Percentiles rank a stretch among this genome's conserved stretches.
Conservation (phyloP, 495 filamentous ascomycete species). For the Trichoderma asperelloides region DNA sequence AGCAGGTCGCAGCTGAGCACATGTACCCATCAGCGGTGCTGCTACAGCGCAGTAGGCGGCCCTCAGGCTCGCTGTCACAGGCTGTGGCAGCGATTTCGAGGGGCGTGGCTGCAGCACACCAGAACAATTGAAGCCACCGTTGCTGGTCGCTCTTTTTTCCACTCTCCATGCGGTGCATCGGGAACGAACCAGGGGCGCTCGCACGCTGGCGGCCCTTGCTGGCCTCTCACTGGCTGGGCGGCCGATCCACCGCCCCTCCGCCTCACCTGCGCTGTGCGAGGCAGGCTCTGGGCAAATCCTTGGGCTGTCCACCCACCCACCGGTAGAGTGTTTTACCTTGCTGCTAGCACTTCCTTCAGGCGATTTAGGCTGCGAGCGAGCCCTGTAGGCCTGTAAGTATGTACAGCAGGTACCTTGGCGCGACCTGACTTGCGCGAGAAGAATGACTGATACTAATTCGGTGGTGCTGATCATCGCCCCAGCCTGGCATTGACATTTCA, state of each 20-base stretch:
- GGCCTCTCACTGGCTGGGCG: background rate
- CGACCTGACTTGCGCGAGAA: too few relatives aligned
- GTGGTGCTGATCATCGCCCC: too few relatives aligned
- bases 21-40: background rate
- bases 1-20: background rate
- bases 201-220: background rate
- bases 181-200: background rate
- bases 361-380: too few relatives aligned
- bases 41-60: background rate
- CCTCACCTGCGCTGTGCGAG: slow-evolving; percentile 8
- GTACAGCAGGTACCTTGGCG: too few relatives aligned
- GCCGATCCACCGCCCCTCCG: slow-evolving; percentile 6
- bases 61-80: background rate
- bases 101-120: background rate
- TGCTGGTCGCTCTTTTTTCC: too few relatives aligned
- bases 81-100: background rate
- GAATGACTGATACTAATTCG: too few relatives aligned
- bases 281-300: background rate
- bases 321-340: slow-evolving; percentile 5
- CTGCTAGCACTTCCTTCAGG: background rate
- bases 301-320: slow-evolving; percentile 1
- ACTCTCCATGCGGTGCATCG: background rate
- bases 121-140: too few relatives aligned
- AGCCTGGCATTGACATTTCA: too few relatives aligned
- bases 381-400: too few relatives aligned